A percentile compares a stretch with the other conserved stretches of the same genome.
Conservation (phyloP, 768 basidiomycete species). For the Mycena polygramma region DNA sequence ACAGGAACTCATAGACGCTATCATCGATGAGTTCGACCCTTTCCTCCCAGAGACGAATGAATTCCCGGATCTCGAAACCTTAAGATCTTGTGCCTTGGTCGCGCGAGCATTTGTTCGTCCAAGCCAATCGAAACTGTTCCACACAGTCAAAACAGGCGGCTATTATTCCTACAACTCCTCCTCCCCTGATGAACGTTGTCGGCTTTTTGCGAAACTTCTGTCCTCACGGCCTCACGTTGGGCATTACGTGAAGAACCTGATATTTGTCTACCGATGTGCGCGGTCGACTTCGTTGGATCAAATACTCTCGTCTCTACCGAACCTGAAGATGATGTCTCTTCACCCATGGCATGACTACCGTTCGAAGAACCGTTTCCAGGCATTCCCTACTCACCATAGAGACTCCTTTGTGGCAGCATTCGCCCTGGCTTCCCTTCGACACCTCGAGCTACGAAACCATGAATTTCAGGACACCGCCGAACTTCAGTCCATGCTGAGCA, state of each 20-base stretch:
- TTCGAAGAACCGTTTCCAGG: neutral
- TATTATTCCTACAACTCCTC: too few species aligned
- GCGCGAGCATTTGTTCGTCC: conserved; percentile 15
- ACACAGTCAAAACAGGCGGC: neutral
- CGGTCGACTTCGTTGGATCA: conserved; percentile 13
- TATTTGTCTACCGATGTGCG: neutral
- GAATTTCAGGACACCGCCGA: neutral
- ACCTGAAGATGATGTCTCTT: neutral
- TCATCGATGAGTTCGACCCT: conserved; percentile 12
- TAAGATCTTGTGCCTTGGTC: conserved; percentile 6
- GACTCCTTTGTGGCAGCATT: neutral
- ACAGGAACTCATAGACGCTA: conserved; percentile 27
- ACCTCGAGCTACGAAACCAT: conserved; percentile 2
- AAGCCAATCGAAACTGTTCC: conserved; percentile 10
- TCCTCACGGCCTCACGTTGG: neutral
- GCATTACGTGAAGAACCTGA: neutral
- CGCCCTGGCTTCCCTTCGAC: neutral
- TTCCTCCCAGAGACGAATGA: neutral
- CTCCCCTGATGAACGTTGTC: neutral
- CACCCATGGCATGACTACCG: neutral
- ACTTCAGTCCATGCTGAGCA: neutral
- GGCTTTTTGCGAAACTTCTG: conserved; percentile 8
- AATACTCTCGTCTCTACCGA: conserved; percentile 2
- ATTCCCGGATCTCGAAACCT: neutral
- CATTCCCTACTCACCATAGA: neutral